A percentile compares a stretch with the other conserved stretches of the same genome.
Evolutionary conservation across 2,329 filamentous ascomycete genomes (phyloP).

Genomic region (Diaporthe citrichinensis): DNA sequence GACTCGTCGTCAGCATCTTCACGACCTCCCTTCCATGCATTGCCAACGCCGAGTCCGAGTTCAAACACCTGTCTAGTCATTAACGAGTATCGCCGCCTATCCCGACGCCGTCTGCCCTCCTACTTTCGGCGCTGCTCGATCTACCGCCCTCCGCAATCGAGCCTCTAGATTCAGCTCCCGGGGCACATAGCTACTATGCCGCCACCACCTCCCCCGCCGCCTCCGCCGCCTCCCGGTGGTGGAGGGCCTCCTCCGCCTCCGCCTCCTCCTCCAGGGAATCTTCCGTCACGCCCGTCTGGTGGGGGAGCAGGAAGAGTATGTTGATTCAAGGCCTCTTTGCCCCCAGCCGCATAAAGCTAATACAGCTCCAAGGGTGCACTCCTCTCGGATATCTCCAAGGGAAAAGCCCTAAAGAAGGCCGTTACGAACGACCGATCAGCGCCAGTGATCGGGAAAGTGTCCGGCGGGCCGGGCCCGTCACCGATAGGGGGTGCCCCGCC

Average conservation of each 20-base stretch:
- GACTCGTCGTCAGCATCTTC: constrained; percentile 12
- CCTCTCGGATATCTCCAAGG: constrained; percentile 89
- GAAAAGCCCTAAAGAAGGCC: constrained; percentile 83
- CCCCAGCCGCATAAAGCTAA: not conserved
- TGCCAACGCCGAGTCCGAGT: not conserved
- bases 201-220: constrained; percentile 79
- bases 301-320: constrained; percentile 74
- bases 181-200: constrained; percentile 51
- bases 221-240: constrained; percentile 67
- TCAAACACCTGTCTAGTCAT: constrained; percentile 19
- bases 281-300: constrained; percentile 71
- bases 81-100: constrained; percentile 3
- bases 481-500: constrained; percentile 84
- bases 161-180: not conserved
- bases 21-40: not conserved
- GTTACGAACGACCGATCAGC: constrained; percentile 94
- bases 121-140: not conserved
- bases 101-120: not conserved
- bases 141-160: constrained; percentile 2
- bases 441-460: constrained; percentile 73
- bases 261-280: constrained; percentile 69
- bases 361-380: constrained; percentile 78
- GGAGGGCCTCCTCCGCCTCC: constrained; percentile 76
- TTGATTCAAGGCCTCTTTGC: constrained; percentile 42
- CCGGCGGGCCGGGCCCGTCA: constrained; percentile 69